Evolutionary conservation across 1,284 basidiomycete species (phyloP).

Genomic region (Fomitopsis palustris): DNA sequence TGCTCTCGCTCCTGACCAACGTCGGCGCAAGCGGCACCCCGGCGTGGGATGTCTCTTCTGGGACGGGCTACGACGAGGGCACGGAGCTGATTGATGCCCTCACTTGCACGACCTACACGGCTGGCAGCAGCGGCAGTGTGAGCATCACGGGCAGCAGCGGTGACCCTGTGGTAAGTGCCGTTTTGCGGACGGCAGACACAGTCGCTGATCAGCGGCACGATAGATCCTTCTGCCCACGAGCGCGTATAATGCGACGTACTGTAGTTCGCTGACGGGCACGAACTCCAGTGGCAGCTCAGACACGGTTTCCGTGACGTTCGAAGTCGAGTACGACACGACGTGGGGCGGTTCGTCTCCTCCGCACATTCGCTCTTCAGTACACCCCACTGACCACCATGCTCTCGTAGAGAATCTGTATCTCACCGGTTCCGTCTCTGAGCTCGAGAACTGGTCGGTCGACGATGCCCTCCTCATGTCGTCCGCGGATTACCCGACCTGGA

Average conservation of each 20-base stretch:
- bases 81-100: conserved; percentile 60
- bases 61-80: conserved; percentile 40
- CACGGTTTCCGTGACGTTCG: conserved; percentile 59
- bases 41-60: conserved; percentile 42
- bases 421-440: conserved; percentile 55
- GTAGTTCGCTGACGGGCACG: not conserved
- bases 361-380: not conserved
- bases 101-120: conserved; percentile 45
- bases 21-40: conserved; percentile 39
- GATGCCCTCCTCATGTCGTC: conserved; percentile 55
- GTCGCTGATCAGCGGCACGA: too few species aligned
- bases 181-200: not conserved
- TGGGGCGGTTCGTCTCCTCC: conserved; percentile 44
- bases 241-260: conserved; percentile 14
- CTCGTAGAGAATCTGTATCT: conserved; percentile 67
- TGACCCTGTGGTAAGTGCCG: conserved; percentile 37
- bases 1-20: conserved; percentile 70
- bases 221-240: conserved; percentile 23
- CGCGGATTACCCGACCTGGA: conserved; percentile 68
- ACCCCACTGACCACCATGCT: not conserved
- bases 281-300: conserved; percentile 30
- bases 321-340: conserved; percentile 59
- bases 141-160: conserved; percentile 32
- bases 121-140: conserved; percentile 43
- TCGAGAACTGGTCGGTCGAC: conserved; percentile 61